Evolutionary conservation across 495 filamentous ascomycete species (phyloP).

Genomic region (Tuber umbilicatum): DNA sequence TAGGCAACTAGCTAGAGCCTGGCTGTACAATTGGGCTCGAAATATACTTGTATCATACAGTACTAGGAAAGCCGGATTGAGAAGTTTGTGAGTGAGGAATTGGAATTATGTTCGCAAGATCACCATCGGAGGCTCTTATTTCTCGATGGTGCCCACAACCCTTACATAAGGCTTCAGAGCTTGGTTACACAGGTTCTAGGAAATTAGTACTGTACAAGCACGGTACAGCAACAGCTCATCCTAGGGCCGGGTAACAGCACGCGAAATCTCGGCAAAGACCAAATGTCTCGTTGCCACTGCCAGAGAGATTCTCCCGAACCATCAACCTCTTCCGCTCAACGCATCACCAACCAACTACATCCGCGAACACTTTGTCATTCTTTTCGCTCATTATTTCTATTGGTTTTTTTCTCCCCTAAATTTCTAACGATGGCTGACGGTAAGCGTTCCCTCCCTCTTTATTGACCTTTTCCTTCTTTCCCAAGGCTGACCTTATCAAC

Average conservation of each 20-base stretch:
- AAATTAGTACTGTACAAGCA: not conserved
- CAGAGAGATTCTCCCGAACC: not conserved
- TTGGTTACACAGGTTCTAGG: not conserved
- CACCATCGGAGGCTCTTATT: not conserved
- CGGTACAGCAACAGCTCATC: not conserved
- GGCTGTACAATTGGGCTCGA: not conserved
- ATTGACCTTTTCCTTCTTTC: conserved; percentile 28
- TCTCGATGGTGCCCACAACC: not conserved
- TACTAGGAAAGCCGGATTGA: not conserved
- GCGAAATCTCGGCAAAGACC: not conserved
- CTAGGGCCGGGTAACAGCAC: not conserved
- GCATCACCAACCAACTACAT: not conserved
- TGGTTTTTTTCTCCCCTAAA: conserved; percentile 10
- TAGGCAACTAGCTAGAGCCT: not conserved
- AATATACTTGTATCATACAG: too few relatives aligned
- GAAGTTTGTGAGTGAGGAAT: not conserved
- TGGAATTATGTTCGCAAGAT: not conserved
- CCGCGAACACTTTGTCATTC: conserved; percentile 15
- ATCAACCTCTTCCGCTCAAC: not conserved
- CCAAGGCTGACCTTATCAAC: conserved; percentile 32
- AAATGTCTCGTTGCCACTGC: not conserved
- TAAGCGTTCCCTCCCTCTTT: conserved; percentile 42
- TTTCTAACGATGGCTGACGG: conserved; percentile 55
- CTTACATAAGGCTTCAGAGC: not conserved
- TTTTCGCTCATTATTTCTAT: conserved; percentile 29